Evolutionary conservation across 352 stramenopile species (phyloP), one percentile per base, ranked within the genome.

Genomic region (Poterioochromonas sp.): DNA sequence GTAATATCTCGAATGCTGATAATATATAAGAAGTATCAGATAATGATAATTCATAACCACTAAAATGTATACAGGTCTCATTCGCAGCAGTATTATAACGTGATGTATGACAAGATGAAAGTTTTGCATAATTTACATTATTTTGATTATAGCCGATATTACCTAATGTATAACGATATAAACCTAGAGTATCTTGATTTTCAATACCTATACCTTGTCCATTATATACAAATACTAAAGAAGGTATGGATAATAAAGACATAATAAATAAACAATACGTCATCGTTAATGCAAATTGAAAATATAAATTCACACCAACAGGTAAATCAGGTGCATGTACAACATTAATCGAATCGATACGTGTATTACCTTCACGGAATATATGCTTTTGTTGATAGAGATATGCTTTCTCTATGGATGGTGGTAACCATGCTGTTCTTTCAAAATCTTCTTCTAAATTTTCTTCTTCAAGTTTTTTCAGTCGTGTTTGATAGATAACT

Each of bases 381-480:
- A 74, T n/a, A 32, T 8, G 3, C 22, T 74, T 54, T 39, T 35
- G 18, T 58, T 39, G 5, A 54, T 40, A 74, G 3, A 39, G 34
- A 34, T 74, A 54, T 53, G 41, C 65, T 54, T 58, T 51, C 15
- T 74, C 65, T 34, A 74, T 74, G 18, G 65, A 37, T 35, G 65
- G 65, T 39, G 65, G 65, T 32, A 74, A 32, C 65, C 65, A 74
- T 40, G 65, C 37, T 40, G 65, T 74, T 32, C 29, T 18, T 58
- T 74, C 65, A 54, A 74, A 74, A 54, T 74, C 32, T 20, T 74
- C 65, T 22, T n/a, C 65, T 35, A 74, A 39, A 58, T 74, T 53
- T n/a, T 74, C 65, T 3, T 74, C 65, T 15, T 35, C 58, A n/a
- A n/a, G n/a, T n/a, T n/a, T n/a, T n/a, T n/a, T n/a, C n/a, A n/a